A percentile compares a stretch with the other conserved stretches of the same genome.
Conservation (phyloP, 352 stramenopile genomes). For the Phytophthora pseudosyringae region DNA sequence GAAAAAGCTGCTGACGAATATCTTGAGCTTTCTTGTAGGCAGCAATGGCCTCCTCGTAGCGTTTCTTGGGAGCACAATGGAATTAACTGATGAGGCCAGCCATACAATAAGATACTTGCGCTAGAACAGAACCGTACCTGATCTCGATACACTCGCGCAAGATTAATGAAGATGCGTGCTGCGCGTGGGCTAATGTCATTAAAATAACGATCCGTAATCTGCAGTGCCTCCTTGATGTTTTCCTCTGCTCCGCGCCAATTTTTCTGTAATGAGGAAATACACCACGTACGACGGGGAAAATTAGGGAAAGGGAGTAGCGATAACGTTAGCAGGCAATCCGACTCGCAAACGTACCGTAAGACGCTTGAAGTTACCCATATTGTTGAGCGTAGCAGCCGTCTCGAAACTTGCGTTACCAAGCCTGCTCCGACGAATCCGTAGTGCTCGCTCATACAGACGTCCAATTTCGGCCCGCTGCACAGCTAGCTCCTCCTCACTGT, state of each 20-base stretch:
- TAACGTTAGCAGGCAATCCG: neutral
- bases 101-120: neutral
- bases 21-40: slow-evolving; percentile 74
- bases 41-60: slow-evolving; percentile 70
- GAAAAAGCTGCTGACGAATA: slow-evolving; percentile 78
- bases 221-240: slow-evolving; percentile 78
- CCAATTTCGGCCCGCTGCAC: slow-evolving; percentile 60
- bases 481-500: slow-evolving; percentile 44
- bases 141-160: slow-evolving; percentile 79
- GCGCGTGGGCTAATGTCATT: slow-evolving; percentile 76
- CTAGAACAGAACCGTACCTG: slow-evolving; percentile 42
- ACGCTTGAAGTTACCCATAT: slow-evolving; percentile 86
- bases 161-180: slow-evolving; percentile 78
- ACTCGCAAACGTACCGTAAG: slow-evolving; percentile 50
- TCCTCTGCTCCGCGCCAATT: slow-evolving; percentile 71
- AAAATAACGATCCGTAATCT: slow-evolving; percentile 82
- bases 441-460: slow-evolving; percentile 64
- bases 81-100: neutral
- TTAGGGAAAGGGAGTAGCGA: slow-evolving; percentile 1
- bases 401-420: slow-evolving; percentile 83
- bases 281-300: neutral
- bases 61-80: slow-evolving; percentile 42
- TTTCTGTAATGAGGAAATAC: slow-evolving; percentile 40
- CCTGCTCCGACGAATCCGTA: slow-evolving; percentile 71
- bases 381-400: slow-evolving; percentile 81